Evolutionary conservation across 257 asterid genomes (phyloP), one percentile per base, ranked within the genome.

Genomic region (Scutellaria minor): DNA sequence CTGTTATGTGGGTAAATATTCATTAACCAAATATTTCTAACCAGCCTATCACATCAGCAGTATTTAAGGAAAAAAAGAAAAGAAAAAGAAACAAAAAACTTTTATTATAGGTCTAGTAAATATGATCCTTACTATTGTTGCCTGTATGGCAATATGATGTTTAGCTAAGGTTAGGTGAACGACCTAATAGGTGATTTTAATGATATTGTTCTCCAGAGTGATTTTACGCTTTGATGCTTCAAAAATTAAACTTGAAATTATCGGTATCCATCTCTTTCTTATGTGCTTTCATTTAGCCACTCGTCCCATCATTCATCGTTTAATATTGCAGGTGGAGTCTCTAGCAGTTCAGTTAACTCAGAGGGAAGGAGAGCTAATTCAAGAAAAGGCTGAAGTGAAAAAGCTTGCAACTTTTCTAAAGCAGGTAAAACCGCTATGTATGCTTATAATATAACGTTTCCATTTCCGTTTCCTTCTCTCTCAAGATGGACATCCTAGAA

Each of bases 281-380:
- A 61, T 60, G 59, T 51, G 45, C 70, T 50, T 67, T 37, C 14
- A 15, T 37, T 57, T 50, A 37, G 40, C 50, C 68, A 35, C 66
- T 76, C 40, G 50, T 66, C 62, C 56, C 44, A 55, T 75, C 46
- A 66, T 14, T 55, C 55, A 42, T 42, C n/a, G 51, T 18, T 64
- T 50, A 9, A 39, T 64, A 12, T 79, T 78, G n/a, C 75, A 93
- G 97, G 96, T 91, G 53, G 97, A 93, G 76, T 93, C 96, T 79
- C 85, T 93, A 74, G 94, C 96, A 20, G 82, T 91, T 76, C 94
- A 93, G 70, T 87, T 91, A 79, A 88, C 90, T 66, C 97, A 87
- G 79, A 89, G 97, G 84, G 97, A 93, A 89, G 96, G 97, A 71
- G 98, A 93, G 77, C 89, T 93, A 75, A 87, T 85, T 79, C 96